Conservation (phyloP, 2,329 filamentous ascomycete species). For the Botrytis cinerea region DNA sequence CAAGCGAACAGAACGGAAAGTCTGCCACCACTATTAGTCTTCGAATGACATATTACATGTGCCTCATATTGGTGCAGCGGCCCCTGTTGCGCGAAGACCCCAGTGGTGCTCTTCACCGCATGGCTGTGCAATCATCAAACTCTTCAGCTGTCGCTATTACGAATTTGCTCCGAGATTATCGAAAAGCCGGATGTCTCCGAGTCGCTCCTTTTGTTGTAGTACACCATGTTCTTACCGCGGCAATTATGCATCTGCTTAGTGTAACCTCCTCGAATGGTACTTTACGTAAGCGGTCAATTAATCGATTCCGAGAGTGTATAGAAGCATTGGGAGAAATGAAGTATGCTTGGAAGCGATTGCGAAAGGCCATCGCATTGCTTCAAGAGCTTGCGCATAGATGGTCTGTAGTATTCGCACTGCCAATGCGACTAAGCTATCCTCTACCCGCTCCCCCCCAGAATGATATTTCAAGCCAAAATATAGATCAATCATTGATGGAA, state of each 20-base stretch:
- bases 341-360: slow-evolving; percentile 6
- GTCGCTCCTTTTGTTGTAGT: slow-evolving; percentile 1
- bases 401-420: slow-evolving; percentile 5
- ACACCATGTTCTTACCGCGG: slow-evolving; percentile 7
- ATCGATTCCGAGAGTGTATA: slow-evolving; percentile 5
- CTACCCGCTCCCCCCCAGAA: not conserved
- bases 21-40: not conserved
- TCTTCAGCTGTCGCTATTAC: slow-evolving; percentile 2
- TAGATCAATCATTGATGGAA: not conserved
- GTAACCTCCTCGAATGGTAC: not conserved
- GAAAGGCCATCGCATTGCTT: slow-evolving; percentile 4
- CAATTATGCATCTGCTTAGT: slow-evolving; percentile 11
- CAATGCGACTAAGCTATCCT: slow-evolving; percentile 10
- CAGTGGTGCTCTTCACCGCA: not conserved
- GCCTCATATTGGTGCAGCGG: slow-evolving; percentile 1
- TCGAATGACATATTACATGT: slow-evolving; percentile 11
- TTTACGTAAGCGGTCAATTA: slow-evolving; percentile 4
- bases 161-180: not conserved
- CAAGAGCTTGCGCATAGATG: slow-evolving; percentile 9
- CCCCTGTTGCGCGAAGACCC: not conserved
- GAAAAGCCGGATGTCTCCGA: not conserved
- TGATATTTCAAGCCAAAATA: not conserved
- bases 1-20: not conserved
- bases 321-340: not conserved
- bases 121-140: slow-evolving; percentile 6